Base-by-base conservation (phyloP, 176 grass and related monocot species). In the Oryza punctata region DNA sequence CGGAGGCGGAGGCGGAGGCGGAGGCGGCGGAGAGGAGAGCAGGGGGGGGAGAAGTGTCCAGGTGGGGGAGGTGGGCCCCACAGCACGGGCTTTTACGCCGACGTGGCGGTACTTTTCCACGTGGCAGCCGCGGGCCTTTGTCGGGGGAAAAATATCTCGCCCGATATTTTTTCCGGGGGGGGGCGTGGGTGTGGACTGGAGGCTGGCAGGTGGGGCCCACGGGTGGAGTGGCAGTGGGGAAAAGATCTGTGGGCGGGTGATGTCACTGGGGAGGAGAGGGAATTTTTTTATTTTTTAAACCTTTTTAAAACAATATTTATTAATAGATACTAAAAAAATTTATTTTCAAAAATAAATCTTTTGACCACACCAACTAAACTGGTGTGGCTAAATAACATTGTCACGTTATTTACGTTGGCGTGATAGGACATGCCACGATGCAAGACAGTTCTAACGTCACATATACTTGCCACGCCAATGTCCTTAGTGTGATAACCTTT, bases 91-190 rank as follows among this genome's bases (percentile, higher is more conserved):
- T 89, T 91, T 91, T 89, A 33, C 45, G 27, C 16, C 84, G 80
- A 80, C 66, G 81, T 81, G 84, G 83, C 49, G 0, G 67, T 12
- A 21, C 81, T 84, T 89, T 87, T 69, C 61, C 73, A 90, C 88
- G 85, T 90, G 81, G 91, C 86, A 27, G 5, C 1, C 33, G 23
- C 23, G 35, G 3, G 61, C 44, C 12, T 33, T 43, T 73, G 57
- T 60, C 50, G 37, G 40, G 40, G 40, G 10, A 73, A 85, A 88
- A 88, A 88, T 82, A 91, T 91, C 86, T 76, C 24, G 44, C 32
- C 65, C 2, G 88, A 85, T 85, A 89, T 89, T 85, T 87, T 89
- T 89, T 82, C 35, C n/a, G 16, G 6, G 21, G 37, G 2, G 8
- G n/a, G 14, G 43, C n/a, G n/a, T n/a, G n/a, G n/a, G 32, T 33